These are phyloP conservation scores for Colletotrichum gigasporum DNA, from an alignment of 2,329 filamentous ascomycete species.

Conservation along the genomic window DNA sequence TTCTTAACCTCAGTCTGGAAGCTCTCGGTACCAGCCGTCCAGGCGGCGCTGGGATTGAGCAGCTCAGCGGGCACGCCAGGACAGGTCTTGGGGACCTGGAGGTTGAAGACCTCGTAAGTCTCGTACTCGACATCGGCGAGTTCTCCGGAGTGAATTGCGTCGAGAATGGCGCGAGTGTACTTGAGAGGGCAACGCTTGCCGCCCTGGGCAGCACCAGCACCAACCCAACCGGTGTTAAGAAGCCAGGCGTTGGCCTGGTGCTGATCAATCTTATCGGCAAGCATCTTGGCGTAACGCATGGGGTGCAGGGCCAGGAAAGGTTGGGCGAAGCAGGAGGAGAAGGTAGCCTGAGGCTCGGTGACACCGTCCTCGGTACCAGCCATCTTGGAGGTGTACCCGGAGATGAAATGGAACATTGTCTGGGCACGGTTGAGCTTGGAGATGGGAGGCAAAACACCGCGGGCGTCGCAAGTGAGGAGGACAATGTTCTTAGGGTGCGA, in stretches of 20 bases:
- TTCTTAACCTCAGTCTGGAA: constrained; percentile 92
- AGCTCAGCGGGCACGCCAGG: constrained; percentile 89
- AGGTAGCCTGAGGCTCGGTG: constrained; percentile 96
- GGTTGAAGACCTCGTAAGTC: constrained; percentile 96
- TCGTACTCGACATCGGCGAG: constrained; percentile 94
- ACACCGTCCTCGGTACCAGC: constrained; percentile 97
- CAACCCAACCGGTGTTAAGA: constrained; percentile 98
- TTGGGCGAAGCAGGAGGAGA: constrained; percentile 99
- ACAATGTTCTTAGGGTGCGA: constrained; percentile 97
- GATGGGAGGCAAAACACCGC: constrained; percentile 96
- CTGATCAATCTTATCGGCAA: constrained; percentile 95
- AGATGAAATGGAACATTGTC: constrained; percentile 99
- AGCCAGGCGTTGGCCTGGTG: constrained; percentile 98
- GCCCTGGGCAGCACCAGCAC: constrained; percentile 87
- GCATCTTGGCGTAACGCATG: constrained; percentile 99
- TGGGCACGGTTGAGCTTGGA: constrained; percentile 94
- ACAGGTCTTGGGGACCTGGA: constrained; percentile 93
- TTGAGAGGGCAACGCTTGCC: constrained; percentile 98
- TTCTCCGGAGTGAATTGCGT: constrained; percentile 97
- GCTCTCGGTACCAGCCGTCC: constrained; percentile 83
- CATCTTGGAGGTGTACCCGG: constrained; percentile 99
- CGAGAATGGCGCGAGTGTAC: constrained; percentile 98
- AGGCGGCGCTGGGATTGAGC: constrained; percentile 92
- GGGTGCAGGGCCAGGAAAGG: constrained; percentile 98
- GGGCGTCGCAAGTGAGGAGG: constrained; percentile 94